Base-by-base conservation (phyloP, 495 filamentous ascomycete species). In the Schizothecium vesticola region DNA sequence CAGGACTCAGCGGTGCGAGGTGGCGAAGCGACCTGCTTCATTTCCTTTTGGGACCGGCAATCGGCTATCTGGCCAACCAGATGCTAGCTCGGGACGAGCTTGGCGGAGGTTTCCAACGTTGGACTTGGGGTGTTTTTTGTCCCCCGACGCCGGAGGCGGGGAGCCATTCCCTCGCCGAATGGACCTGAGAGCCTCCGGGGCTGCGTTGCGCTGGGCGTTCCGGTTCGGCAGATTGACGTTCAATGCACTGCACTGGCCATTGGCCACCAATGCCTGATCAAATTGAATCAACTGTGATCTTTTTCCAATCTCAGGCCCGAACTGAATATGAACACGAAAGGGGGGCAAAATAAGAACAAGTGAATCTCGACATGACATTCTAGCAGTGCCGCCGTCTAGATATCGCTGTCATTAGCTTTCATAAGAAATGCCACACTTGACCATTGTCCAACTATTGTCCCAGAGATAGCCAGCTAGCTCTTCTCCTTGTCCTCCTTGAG, bases 401-500 rank as follows among this genome's bases (percentile, higher is more conserved):
- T 51, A 51, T 51, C 16, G 43, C 43, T 51, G 43, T 9, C 19
- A 51, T 51, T n/a, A 51, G 19, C 19, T 51, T 7, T 0, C 43
- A 51, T n/a, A 8, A 8, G 43, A 51, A 51, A 51, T 51, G 0
- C 16, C 43, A 51, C 43, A 51, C 43, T 51, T 51, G 43, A 51
- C 43, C 43, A n/a, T 51, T 51, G 16, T 51, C 36, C 16, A 51
- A 51, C 2, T 13, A 10, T 33, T 51, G 43, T n/a, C 43, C 19
- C 19, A n/a, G 43, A 51, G 43, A 51, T n/a, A 51, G 43, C 43
- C 68, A 67, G 24, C 63, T 69, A 82, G 64, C 78, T 87, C 83
- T 93, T 93, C 33, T 89, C 89, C 24, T 85, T 79, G 80, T 96
- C 93, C 79, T 98, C 94, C 83, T 97, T 97, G 71, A 99, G 81